Evolutionary conservation across 768 basidiomycete genomes (phyloP), one percentile per base, ranked within the genome.

Genomic region (Pleurotus tuoliensis): DNA sequence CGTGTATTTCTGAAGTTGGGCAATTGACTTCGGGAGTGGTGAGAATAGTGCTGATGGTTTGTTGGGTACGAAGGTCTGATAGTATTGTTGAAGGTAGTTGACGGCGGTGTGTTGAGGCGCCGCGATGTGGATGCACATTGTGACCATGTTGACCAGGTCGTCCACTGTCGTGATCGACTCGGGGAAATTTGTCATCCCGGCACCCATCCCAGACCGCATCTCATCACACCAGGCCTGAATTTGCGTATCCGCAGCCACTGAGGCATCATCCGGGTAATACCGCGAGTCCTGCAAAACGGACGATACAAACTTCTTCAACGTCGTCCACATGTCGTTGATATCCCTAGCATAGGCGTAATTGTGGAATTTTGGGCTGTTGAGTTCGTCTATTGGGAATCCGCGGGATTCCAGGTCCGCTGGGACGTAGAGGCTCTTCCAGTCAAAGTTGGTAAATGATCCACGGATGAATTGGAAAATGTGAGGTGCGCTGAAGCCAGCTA

Each of bases 11-110:
- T 65, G 30, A 34, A 70, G 62, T 30, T 66, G 53, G 8, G 38
- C 16, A 34, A 69, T 45, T 11, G 61, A 55, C n/a, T 47, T 50
- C 5, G 69, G 69, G 44, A 67, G 60, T 5, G 62, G 66, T 9
- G 56, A 34, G 51, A 59, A 65, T 16, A 71, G 63, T 9, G 69
- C 59, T 1, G 67, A 62, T 11, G 69, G 69, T 44, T 65, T 68
- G 59, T 71, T 71, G 9, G 67, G 67, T 49, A 71, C 62, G 43
- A 69, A 71, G 11, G 67, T 65, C 59, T 64, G 66, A 59, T 71
- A 71, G 53, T 67, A 71, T 54, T 71, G 69, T 57, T 71, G 69
- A 20, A 71, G 63, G 53, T 69, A 71, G 56, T 71, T 71, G 57
- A 71, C 66, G 2, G 69, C 69, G 25, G 69, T 71, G 52, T 71